Conservation (phyloP, 176 grass and related monocot species). For the Aegilops speltoides region DNA sequence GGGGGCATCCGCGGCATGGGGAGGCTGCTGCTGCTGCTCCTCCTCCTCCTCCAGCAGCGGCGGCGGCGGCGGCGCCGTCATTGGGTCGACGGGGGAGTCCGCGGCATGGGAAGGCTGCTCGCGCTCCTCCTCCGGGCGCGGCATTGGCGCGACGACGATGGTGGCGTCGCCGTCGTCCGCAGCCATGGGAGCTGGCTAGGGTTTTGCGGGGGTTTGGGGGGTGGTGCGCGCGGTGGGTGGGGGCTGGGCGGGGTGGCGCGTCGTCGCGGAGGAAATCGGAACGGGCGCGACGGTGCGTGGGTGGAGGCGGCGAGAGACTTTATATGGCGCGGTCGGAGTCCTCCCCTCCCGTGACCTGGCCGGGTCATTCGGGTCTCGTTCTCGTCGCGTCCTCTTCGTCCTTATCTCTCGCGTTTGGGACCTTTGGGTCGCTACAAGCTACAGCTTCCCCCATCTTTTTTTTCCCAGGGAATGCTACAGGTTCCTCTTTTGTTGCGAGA, state of each 20-base stretch:
- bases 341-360: background rate
- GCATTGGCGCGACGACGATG: background rate
- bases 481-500: no score
- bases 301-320: background rate
- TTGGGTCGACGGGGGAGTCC: background rate
- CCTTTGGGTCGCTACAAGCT: background rate
- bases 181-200: background rate
- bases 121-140: background rate
- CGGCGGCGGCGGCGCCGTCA: background rate
- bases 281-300: background rate
- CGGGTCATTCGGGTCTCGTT: background rate
- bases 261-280: background rate
- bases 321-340: slow-evolving; percentile 9
- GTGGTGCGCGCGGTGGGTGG: background rate
- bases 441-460: no score
- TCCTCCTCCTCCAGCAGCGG: background rate
- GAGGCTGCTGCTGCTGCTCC: background rate
- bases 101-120: background rate
- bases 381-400: background rate
- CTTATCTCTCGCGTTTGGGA: background rate
- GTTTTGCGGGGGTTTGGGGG: slow-evolving; percentile 7
- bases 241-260: background rate
- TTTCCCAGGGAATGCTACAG: no score
- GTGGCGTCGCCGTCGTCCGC: background rate
- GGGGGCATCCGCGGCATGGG: background rate